Evolutionary conservation across 768 basidiomycete genomes (phyloP), one percentile per base, ranked within the genome.

Genomic region (Boletellus ananas): DNA sequence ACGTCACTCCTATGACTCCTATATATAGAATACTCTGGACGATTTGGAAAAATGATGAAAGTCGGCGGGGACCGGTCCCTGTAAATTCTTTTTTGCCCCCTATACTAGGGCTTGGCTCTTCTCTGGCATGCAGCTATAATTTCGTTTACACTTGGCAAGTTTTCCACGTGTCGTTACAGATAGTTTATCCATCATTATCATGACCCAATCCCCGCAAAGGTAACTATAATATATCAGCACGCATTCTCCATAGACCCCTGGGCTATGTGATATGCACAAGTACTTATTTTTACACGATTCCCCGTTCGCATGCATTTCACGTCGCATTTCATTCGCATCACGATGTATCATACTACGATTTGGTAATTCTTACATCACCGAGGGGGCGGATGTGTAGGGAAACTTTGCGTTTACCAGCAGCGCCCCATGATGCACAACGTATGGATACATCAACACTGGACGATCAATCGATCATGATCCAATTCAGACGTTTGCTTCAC

Each of bases 111-210:
- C 29, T 29, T 25, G 12, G 8, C 11, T 39, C 25, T 18, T 33
- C 16, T 34, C 29, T 34, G 34, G 36, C 50, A 50, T 45, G 36
- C 34, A 43, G 23, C 35, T 34, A 25, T n/a, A 23, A 25, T 34
- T 36, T 33, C 36, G 20, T 10, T n/a, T 37, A 31, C 50, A 34
- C 7, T 34, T 16, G 17, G 23, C 39, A 39, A 6, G 11, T 50
- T 50, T 23, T 41, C 18, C 33, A 12, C 34, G 13, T 29, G 29
- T 29, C 44, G 18, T 40, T 23, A 45, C 58, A 64, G 0, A 62
- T 62, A 58, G 57, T 49, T 58, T 63, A 63, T 63, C 43, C 25
- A 31, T 37, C 25, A 31, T 37, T 49, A 63, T 61, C 41, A 34
- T 64, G 56, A 58, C 36, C 10, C 21, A 12, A 29, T 7, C 29